Percentiles rank a stretch among this genome's conserved stretches.
Conservation (phyloP, 768 basidiomycete species). For the Mycena rosella region DNA sequence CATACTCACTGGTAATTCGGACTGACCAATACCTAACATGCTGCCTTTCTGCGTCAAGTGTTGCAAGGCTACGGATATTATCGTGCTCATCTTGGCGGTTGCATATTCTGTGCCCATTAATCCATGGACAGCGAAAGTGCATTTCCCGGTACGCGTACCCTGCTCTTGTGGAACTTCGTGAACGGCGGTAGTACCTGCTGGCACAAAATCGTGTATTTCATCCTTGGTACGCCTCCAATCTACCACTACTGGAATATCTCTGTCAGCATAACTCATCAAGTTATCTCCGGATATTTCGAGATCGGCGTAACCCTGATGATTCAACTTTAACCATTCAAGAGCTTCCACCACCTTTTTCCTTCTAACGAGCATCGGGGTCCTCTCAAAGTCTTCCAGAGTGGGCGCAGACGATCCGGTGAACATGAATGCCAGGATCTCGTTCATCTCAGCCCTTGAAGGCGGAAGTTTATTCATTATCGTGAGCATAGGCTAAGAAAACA, state of each 20-base stretch:
- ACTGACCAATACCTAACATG: conserved; percentile 40
- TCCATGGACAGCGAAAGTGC: conserved; percentile 55
- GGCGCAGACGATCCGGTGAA: not conserved
- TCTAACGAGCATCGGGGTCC: conserved; percentile 35
- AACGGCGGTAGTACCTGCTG: not conserved
- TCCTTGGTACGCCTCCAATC: conserved; percentile 10
- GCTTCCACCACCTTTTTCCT: conserved; percentile 24
- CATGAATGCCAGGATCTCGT: conserved; percentile 38
- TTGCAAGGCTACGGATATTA: conserved; percentile 40
- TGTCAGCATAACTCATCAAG: conserved; percentile 10
- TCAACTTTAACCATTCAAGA: conserved; percentile 29
- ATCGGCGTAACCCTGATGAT: conserved; percentile 29
- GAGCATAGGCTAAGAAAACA: conserved; percentile 43
- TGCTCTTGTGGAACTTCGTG: conserved; percentile 27
- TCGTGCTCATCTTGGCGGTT: conserved; percentile 21
- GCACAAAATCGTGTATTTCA: not conserved
- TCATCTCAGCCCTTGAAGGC: no score
- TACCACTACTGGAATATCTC: conserved; percentile 27
- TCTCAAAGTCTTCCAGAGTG: conserved; percentile 2
- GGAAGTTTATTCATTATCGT: conserved; percentile 46
- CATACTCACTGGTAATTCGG: conserved; percentile 27
- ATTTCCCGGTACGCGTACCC: conserved; percentile 42
- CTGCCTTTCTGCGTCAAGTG: conserved; percentile 36
- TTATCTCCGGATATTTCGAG: conserved; percentile 27
- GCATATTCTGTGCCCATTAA: conserved; percentile 43